These are phyloP conservation scores for Medicago arabica DNA, from an alignment of 306 rosid species.

Conservation along the genomic window DNA sequence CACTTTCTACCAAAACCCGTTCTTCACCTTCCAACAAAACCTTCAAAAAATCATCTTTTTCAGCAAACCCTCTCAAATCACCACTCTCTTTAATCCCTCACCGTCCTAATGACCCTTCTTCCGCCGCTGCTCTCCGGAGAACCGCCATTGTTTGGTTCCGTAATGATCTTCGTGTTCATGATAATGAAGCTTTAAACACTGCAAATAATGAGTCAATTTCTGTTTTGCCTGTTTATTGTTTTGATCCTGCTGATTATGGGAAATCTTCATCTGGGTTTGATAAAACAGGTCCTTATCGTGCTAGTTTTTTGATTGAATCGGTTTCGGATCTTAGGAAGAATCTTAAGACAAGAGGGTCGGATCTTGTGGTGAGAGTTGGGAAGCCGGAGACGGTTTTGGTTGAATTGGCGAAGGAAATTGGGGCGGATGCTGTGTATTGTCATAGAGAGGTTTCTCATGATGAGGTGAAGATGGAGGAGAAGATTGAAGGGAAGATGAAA, in stretches of 20 bases:
- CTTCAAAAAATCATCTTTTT: slow-evolving; percentile 72
- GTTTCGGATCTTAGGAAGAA: slow-evolving; percentile 75
- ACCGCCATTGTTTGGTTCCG: slow-evolving; percentile 92
- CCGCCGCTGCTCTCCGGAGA: slow-evolving; percentile 84
- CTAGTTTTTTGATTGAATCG: slow-evolving; percentile 75
- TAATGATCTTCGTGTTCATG: slow-evolving; percentile 83
- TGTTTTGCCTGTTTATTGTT: slow-evolving; percentile 86
- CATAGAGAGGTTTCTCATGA: slow-evolving; percentile 87
- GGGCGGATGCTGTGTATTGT: slow-evolving; percentile 82
- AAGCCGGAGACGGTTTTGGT: slow-evolving; percentile 77
- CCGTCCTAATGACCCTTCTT: slow-evolving; percentile 82
- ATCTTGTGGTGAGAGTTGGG: slow-evolving; percentile 84
- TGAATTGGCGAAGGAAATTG: slow-evolving; percentile 83
- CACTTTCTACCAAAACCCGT: slow-evolving; percentile 63
- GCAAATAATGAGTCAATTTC: slow-evolving; percentile 86
- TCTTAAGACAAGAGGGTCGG: slow-evolving; percentile 83
- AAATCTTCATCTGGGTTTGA: slow-evolving; percentile 90
- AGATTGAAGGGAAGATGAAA: slow-evolving; percentile 71
- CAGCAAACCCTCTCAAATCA: slow-evolving; percentile 73
- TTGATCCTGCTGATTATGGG: slow-evolving; percentile 88
- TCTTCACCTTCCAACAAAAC: slow-evolving; percentile 57
- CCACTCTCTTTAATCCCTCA: slow-evolving; percentile 74
- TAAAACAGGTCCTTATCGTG: slow-evolving; percentile 83
- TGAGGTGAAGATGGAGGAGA: slow-evolving; percentile 82
- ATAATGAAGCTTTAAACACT: slow-evolving; percentile 77